Conservation (phyloP, 75 land plant genomes). For the Picea glauca region DNA sequence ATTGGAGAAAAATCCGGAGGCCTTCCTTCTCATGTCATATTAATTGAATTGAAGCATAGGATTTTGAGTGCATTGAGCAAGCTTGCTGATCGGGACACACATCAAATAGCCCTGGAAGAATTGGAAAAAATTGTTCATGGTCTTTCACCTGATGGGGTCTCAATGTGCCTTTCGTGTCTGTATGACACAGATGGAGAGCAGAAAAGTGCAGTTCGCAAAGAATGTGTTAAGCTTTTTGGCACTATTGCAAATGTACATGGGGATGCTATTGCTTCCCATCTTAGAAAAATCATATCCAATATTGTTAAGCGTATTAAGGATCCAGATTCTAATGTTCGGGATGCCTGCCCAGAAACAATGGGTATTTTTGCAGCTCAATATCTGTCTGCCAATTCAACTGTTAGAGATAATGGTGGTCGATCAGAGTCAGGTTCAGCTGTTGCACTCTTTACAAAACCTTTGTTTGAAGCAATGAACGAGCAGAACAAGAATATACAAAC, state of each 20-base stretch:
- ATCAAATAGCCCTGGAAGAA: constrained; percentile 41
- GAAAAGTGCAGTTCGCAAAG: constrained; percentile 33
- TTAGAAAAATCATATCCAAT: constrained; percentile 27
- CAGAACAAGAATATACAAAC: constrained; percentile 22
- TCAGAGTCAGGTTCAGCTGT: constrained; percentile 6
- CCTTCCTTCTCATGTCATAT: constrained; percentile 14
- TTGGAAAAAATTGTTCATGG: constrained; percentile 28
- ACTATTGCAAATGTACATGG: constrained; percentile 29
- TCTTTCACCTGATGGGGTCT: constrained; percentile 29
- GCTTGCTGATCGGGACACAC: constrained; percentile 43
- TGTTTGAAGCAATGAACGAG: constrained; percentile 37
- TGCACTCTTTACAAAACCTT: constrained; percentile 30
- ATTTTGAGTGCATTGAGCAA: constrained; percentile 34
- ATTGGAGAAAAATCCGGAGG: constrained; percentile 8
- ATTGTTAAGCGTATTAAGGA: constrained; percentile 30
- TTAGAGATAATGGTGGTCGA: constrained; percentile 6
- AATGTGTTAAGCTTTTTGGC: constrained; percentile 31
- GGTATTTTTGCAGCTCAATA: constrained; percentile 25
- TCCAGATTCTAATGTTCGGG: constrained; percentile 37
- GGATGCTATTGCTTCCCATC: constrained; percentile 23
- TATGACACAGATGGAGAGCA: constrained; percentile 38
- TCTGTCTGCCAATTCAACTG: constrained; percentile 1
- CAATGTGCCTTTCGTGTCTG: constrained; percentile 28
- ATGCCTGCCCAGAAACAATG: constrained; percentile 39
- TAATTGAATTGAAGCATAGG: constrained; percentile 37